phyloP scores from a whole-genome alignment of 495 filamentous ascomycete genomes.

The Xylaria sp. region DNA sequence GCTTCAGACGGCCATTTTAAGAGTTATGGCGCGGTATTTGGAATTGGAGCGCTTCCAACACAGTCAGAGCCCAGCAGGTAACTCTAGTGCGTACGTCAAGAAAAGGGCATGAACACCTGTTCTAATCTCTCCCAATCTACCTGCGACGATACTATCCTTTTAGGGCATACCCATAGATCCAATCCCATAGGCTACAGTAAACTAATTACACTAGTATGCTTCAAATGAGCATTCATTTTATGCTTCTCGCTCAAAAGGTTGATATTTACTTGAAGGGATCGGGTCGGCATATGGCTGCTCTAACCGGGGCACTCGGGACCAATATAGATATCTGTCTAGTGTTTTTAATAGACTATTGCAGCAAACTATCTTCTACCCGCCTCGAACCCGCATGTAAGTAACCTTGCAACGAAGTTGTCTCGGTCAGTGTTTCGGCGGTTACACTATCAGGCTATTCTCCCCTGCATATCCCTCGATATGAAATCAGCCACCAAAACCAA shows the following conservation, averaged over 20 bases:
- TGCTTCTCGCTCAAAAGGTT: background rate
- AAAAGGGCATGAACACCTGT: background rate
- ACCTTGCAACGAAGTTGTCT: background rate
- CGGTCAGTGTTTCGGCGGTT: slow-evolving; percentile 25
- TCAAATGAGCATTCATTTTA: background rate
- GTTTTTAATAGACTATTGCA: too few relatives aligned
- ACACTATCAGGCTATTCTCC: background rate
- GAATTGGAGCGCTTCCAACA: background rate
- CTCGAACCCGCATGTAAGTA: background rate
- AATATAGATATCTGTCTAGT: background rate
- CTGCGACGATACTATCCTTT: background rate
- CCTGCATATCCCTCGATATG: background rate
- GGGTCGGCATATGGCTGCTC: background rate
- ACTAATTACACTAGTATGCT: background rate
- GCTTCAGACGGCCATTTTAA: background rate
- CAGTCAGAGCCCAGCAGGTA: background rate
- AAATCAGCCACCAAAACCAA: background rate
- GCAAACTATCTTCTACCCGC: background rate
- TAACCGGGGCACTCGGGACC: background rate
- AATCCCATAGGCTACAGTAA: background rate
- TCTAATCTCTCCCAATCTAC: background rate
- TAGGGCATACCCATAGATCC: too few relatives aligned
- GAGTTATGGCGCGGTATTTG: background rate
- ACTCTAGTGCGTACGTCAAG: background rate
- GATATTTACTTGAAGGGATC: background rate